Percentiles rank a stretch among this genome's conserved stretches.
Conservation (phyloP, 805 yeast genomes). For the Wickerhamomyces subpelliculosus region DNA sequence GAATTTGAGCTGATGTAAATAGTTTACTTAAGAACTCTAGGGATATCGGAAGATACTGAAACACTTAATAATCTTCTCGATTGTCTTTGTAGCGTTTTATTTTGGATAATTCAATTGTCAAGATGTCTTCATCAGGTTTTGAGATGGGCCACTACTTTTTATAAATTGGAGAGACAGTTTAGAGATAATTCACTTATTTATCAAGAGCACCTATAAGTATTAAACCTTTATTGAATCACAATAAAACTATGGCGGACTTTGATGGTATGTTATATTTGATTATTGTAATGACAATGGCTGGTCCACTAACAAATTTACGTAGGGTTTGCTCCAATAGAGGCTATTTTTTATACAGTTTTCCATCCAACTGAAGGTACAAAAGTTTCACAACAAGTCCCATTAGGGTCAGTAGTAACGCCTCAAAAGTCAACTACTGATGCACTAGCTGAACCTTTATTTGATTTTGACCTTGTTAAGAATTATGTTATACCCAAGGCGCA, state of each 20-base stretch:
- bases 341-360: constrained; percentile 84
- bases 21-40: no score
- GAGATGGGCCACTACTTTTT: no score
- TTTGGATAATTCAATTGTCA: no score
- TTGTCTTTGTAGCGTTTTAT: no score
- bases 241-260: not conserved
- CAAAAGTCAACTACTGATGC: constrained; percentile 23
- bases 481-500: constrained; percentile 92
- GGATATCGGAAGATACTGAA: no score
- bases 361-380: constrained; percentile 96
- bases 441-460: constrained; percentile 40
- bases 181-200: no score
- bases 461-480: constrained; percentile 82
- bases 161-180: no score
- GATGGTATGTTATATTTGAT: not conserved
- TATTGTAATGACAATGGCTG: not conserved
- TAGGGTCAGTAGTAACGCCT: constrained; percentile 49
- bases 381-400: constrained; percentile 85
- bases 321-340: constrained; percentile 85
- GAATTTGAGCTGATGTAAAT: no score
- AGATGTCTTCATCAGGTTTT: no score
- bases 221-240: no score
- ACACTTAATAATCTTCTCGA: no score
- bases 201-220: no score
- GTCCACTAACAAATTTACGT: constrained; percentile 2